Percentiles rank a stretch among this genome's conserved stretches.
Conservation (phyloP, 306 rosid genomes). For the Bauhinia variegata region DNA sequence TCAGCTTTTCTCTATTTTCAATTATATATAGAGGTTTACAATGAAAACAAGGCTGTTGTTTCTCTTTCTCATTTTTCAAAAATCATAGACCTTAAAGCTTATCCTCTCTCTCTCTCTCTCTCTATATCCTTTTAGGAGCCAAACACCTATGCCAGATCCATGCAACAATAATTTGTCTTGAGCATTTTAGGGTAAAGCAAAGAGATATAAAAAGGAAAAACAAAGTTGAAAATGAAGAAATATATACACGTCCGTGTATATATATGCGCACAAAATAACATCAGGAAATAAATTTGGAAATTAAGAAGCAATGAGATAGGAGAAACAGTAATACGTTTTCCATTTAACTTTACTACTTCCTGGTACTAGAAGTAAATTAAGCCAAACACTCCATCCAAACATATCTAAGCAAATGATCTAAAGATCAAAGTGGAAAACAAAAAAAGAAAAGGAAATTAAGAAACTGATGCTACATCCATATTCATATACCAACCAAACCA, state of each 20-base stretch:
- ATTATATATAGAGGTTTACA: neutral
- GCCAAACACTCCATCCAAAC: conserved; percentile 51
- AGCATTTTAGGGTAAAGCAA: conserved; percentile 27
- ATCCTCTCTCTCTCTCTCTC: neutral
- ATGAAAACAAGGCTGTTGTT: neutral
- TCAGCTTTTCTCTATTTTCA: conserved; percentile 24
- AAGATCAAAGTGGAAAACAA: neutral
- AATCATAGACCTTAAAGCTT: neutral
- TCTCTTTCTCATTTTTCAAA: neutral
- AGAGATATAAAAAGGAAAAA: neutral
- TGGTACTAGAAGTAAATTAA: conserved; percentile 35
- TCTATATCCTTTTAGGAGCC: conserved; percentile 21
- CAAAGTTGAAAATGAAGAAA: conserved; percentile 8
- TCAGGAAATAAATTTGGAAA: conserved; percentile 30
- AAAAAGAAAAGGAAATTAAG: too few species aligned
- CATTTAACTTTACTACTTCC: conserved; percentile 35
- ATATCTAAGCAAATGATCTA: conserved; percentile 22
- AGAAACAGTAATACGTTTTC: conserved; percentile 35
- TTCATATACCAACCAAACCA: conserved; percentile 45
- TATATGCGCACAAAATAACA: conserved; percentile 16
- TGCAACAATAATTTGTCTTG: conserved; percentile 7
- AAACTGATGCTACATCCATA: conserved; percentile 41
- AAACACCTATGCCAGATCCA: conserved; percentile 22
- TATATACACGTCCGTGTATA: too few species aligned
- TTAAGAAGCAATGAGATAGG: conserved; percentile 33